These are phyloP conservation scores for Euphorbia lathyris DNA, from an alignment of 345 rosid species.

Conservation along the genomic window DNA sequence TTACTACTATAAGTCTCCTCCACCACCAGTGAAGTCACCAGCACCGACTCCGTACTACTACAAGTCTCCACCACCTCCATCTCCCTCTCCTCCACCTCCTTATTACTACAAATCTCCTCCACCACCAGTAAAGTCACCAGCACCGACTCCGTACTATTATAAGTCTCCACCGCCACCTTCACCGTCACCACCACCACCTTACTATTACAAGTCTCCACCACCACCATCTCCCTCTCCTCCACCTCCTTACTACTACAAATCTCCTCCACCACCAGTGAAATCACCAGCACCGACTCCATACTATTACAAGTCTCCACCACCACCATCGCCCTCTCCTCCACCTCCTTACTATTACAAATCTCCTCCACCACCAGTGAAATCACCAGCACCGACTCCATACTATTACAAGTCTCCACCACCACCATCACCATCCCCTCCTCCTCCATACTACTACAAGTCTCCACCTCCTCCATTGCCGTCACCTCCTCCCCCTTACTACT, in stretches of 20 bases:
- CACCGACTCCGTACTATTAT: conserved; percentile 10
- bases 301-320: conserved; percentile 5
- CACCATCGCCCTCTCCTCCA: not conserved
- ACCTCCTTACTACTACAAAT: not conserved
- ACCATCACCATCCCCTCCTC: not conserved
- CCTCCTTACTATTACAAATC: conserved; percentile 1
- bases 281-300: not conserved
- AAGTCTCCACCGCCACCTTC: not conserved
- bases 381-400: conserved; percentile 9
- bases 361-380: not conserved
- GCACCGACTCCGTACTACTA: conserved; percentile 7
- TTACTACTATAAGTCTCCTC: conserved; percentile 7
- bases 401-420: conserved; percentile 9
- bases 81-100: not conserved
- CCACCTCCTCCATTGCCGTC: not conserved
- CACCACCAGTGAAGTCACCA: not conserved
- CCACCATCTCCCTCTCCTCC: not conserved
- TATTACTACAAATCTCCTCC: conserved; percentile 12
- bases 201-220: conserved; percentile 4
- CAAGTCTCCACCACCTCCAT: conserved; percentile 9
- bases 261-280: not conserved
- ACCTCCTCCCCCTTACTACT: not conserved
- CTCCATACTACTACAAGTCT: not conserved
- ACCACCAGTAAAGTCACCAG: not conserved
- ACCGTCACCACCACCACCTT: not conserved